Base-by-base conservation (phyloP, 2,329 filamentous ascomycete species). In the Dryadomyces sulphureus region DNA sequence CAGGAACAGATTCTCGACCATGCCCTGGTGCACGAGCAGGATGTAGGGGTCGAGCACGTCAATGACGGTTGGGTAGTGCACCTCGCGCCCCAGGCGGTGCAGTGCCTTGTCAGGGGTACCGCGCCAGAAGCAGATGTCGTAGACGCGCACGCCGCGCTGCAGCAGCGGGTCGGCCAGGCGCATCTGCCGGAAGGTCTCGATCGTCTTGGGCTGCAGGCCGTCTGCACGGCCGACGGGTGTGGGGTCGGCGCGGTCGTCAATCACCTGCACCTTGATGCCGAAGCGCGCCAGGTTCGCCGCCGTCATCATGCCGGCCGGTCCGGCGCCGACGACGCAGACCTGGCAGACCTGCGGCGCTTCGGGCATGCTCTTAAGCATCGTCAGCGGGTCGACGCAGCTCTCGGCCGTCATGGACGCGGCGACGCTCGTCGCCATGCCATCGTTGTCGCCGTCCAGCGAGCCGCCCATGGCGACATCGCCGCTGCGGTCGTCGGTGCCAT, bases 101-200 rank as follows among this genome's bases (percentile, higher is more conserved):
- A 60, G 52, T 17, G 77, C 74, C 45, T 79, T 64, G 17, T 74
- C 75, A 57, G 78, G 73, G 24, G 61, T 60, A 47, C 74, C 69
- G 35, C 76, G 74, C 80, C 82, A 87, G 58, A 85, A 85, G 38
- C 77, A 71, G 49, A 87, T 86, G 56, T 87, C 82, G 60, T 81
- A 84, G 39, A 87, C 75, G 40, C 74, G 75, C 43, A 81, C 81
- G 25, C 79, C 81, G 54, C 78, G 73, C 51, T 75, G 73, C 38
- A 87, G 61, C 25, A 87, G 61, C 2, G 73, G 66, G 51, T 85
- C 80, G n/a, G 76, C 79, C n/a, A 86, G 63, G 30, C 80, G 69
- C 67, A 87, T 77, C 62, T 85, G 81, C 50, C 76, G 73, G 54
- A 86, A 73, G 0, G 82, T 87, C 64, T 87, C 82, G 54, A 88